These are phyloP conservation scores for Xylogone sp. DNA, from an alignment of 2,329 filamentous ascomycete species.

Conservation along the genomic window DNA sequence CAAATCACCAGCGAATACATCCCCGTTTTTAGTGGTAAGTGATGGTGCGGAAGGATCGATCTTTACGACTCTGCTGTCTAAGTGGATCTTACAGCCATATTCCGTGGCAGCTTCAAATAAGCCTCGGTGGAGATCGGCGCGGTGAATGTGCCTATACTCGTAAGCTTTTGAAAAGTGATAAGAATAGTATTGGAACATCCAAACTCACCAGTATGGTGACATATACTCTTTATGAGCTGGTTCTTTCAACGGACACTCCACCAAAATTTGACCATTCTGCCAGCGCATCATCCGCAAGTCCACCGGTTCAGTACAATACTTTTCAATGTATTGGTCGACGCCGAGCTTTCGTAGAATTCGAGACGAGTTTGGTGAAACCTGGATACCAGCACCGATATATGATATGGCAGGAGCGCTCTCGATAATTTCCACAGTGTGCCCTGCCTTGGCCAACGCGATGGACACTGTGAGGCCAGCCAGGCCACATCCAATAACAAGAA, in stretches of 20 bases:
- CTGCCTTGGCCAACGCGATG: constrained; percentile 11
- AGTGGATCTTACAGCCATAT: constrained; percentile 32
- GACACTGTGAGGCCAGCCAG: constrained; percentile 15
- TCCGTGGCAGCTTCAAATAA: constrained; percentile 24
- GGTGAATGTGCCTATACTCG: constrained; percentile 17
- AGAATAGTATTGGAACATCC: no score
- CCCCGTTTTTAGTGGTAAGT: constrained; percentile 21
- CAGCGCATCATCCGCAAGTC: constrained; percentile 17
- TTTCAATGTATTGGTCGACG: constrained; percentile 13
- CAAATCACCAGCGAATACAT: constrained; percentile 29
- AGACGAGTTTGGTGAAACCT: constrained; percentile 14
- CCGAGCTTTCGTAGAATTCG: constrained; percentile 10
- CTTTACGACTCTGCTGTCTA: constrained; percentile 31
- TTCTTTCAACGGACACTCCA: constrained; percentile 13
- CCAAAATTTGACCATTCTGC: constrained; percentile 11
- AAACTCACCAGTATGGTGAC: constrained; percentile 12
- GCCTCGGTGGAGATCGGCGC: constrained; percentile 20
- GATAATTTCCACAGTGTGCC: constrained; percentile 21
- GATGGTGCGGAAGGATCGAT: constrained; percentile 24
- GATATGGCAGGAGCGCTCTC: constrained; percentile 11
- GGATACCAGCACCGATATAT: constrained; percentile 18
- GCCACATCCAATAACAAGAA: constrained; percentile 14
- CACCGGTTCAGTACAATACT: constrained; percentile 11
- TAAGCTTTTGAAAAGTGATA: background rate
- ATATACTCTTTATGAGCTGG: constrained; percentile 11